Evolutionary conservation across 257 asterid genomes (phyloP), one percentile per base, ranked within the genome.

Genomic region (Solanum pimpinellifolium): DNA sequence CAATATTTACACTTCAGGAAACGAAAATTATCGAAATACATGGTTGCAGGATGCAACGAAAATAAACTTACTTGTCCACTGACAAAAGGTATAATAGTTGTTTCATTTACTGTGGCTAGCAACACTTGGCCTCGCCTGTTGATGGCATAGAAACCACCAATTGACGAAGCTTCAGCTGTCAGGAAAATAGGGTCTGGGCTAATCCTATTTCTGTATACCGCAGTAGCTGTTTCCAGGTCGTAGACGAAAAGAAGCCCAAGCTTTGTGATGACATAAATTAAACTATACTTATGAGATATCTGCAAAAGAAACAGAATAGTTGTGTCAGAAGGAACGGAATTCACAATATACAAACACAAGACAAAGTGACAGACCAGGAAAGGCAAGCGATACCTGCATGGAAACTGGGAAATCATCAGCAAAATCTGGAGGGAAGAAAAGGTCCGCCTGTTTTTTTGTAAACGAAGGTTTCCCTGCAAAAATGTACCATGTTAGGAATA

Each of bases 151-250:
- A 97, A 97, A 74, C 99, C 99, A 65, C 99, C 99, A 49, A 92
- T 91, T 52, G 98, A 93, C 80, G 99, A 89, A 85, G 99, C 99
- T 90, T 97, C 99, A 78, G 99, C 90, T 20, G 99, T 95, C 89
- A 97, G 90, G 90, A 97, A 97, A 84, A 97, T 96, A 85, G 99
- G 98, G 91, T 97, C 99, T 10, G 99, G 99, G 89, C 99, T 96
- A 87, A 96, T 97, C 91, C 99, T 95, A 92, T 97, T 97, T 92
- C 99, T 94, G 90, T 97, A 97, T 46, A 97, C 97, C 14, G 99
- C 99, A 78, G 98, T 92, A n/a, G 95, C 95, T 86, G 97, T 90
- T 86, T 94, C 97, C 88, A 94, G 92, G 87, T 94, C 95, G 90
- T 94, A 94, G 59, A 94, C 97, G 83, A 94, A 93, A 74, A 94